Base-by-base conservation (phyloP, 495 filamentous ascomycete genomes). In the Symbiotaphrina buchneri region DNA sequence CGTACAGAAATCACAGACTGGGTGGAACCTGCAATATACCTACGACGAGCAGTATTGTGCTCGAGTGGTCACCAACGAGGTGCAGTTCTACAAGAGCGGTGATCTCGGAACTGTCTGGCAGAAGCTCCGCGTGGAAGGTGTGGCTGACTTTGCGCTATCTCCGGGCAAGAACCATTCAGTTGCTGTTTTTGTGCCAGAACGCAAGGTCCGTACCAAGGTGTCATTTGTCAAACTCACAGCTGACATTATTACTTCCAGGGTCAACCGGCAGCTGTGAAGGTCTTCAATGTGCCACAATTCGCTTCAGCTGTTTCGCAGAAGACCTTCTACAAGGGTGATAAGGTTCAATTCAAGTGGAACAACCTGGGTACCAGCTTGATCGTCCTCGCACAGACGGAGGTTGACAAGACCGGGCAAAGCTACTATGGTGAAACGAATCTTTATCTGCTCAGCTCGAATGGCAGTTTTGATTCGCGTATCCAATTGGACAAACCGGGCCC, bases 391-490 rank as follows among this genome's bases (percentile, higher is more conserved):
- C 87, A 95, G 59, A 97, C 87, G 10, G 87, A 97, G 28, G 87
- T 95, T 25, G 87, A 97, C 52, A 87, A 84, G 52, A 80, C 82
- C 22, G 87, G 87, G 47, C 93, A 93, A 66, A 92, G 75, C 58
- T 97, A 97, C 56, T 94, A 97, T 41, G 87, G 90, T 44, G 87
- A 97, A 61, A 95, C 87, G 2, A 97, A 79, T 32, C 69, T 97
- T 46, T 97, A 95, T 55, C 62, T 97, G 41, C 63, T 97, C 34
- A 92, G 80, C 51, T 74, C 82, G 31, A 84, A 76, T 44, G 85
- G 84, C 27, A 71, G 73, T 34, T 87, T 93, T 45, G 87, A 97
- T 48, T 87, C 84, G 31, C 65, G 87, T 30, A 69, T 97, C 41
- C 65, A 81, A 31, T 63, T 95, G 18, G 87, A 97, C 60, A 95